A percentile compares a stretch with the other conserved stretches of the same genome.
Conservation (phyloP, 2,329 filamentous ascomycete species). For the Diaporthe sp. region DNA sequence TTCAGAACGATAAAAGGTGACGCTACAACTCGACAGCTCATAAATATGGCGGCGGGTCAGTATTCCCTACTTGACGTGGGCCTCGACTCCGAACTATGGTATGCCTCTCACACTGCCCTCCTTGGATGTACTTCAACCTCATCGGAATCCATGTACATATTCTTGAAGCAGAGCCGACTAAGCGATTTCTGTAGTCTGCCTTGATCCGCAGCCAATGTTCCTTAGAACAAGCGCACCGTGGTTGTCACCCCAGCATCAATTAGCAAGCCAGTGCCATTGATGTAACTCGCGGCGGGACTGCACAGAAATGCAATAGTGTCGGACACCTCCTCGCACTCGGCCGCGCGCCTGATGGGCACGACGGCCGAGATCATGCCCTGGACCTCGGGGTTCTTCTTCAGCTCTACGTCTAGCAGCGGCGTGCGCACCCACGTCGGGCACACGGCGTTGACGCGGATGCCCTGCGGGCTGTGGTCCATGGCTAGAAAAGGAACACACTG, state of each 20-base stretch:
- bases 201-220: too few relatives aligned
- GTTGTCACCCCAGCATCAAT: slow-evolving; percentile 44
- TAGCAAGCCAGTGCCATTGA: slow-evolving; percentile 42
- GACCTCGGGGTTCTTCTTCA: slow-evolving; percentile 42
- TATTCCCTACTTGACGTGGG: background rate
- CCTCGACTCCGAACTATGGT: too few relatives aligned
- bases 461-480: slow-evolving; percentile 40
- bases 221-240: slow-evolving; percentile 41
- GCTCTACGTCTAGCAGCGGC: slow-evolving; percentile 40
- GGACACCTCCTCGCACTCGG: slow-evolving; percentile 43
- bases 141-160: too few relatives aligned
- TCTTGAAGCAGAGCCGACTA: too few relatives aligned
- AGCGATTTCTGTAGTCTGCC: too few relatives aligned
- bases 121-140: too few relatives aligned
- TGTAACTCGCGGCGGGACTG: slow-evolving; percentile 44
- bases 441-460: slow-evolving; percentile 44
- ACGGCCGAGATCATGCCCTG: slow-evolving; percentile 41
- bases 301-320: slow-evolving; percentile 43
- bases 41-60: background rate
- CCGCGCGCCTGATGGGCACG: slow-evolving; percentile 42
- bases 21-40: background rate
- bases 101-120: too few relatives aligned
- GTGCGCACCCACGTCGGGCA: slow-evolving; percentile 44
- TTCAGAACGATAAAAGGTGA: background rate
- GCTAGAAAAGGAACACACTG: slow-evolving; percentile 11